Evolutionary conservation across 768 basidiomycete genomes (phyloP).

Genomic region (Mrakia hoshinonis): DNA sequence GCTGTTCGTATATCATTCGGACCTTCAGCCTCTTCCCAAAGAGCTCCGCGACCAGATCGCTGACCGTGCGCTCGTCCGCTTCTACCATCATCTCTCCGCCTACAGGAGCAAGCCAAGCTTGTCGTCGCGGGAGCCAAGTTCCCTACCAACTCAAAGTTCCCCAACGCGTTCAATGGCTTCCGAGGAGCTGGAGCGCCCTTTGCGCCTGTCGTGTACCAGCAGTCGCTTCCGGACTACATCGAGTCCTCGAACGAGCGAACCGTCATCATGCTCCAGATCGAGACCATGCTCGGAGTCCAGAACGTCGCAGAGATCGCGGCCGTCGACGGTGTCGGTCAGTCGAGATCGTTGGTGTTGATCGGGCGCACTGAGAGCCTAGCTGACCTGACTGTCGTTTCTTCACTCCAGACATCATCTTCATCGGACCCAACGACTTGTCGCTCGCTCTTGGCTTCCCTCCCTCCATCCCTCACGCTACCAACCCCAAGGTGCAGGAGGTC

Average conservation of each 20-base stretch:
- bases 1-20: not conserved
- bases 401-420: conserved; percentile 26
- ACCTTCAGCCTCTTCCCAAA: not conserved
- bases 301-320: conserved; percentile 55
- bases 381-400: not conserved
- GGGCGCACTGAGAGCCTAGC: no score
- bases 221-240: conserved; percentile 38
- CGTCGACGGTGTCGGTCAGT: conserved; percentile 51
- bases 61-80: not conserved
- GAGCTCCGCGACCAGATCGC: not conserved
- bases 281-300: conserved; percentile 53
- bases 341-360: conserved; percentile 32
- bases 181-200: conserved; percentile 42
- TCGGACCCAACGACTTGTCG: conserved; percentile 36
- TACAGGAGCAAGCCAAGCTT: conserved; percentile 4
- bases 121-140: conserved; percentile 27
- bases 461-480: conserved; percentile 33
- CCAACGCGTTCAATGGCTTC: conserved; percentile 36
- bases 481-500: conserved; percentile 39
- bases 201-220: conserved; percentile 37
- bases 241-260: conserved; percentile 50
- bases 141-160: conserved; percentile 40
- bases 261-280: conserved; percentile 59
- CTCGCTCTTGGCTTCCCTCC: conserved; percentile 36
- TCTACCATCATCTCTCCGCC: conserved; percentile 25